phyloP scores from a whole-genome alignment of 2,329 filamentous ascomycete species.

The Alternaria solani region DNA sequence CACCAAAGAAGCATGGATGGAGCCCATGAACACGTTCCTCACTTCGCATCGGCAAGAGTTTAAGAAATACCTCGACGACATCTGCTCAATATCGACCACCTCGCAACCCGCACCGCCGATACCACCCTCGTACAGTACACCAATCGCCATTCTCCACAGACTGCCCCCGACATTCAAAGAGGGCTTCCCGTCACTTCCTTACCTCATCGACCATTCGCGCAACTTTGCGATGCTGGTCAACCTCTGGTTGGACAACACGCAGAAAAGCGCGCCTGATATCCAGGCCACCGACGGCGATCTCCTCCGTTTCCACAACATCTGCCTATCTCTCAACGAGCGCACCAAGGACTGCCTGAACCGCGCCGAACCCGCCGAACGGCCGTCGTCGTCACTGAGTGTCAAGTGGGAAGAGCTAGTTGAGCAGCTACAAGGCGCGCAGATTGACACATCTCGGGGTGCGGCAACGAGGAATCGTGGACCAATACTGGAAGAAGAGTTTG shows the following conservation, averaged over 20 bases:
- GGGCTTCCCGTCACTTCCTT: constrained; percentile 91
- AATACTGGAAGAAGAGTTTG: constrained; percentile 37
- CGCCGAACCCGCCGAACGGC: constrained; percentile 62
- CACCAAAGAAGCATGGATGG: constrained; percentile 98
- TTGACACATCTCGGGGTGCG: constrained; percentile 43
- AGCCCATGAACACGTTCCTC: constrained; percentile 94
- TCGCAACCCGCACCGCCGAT: constrained; percentile 64
- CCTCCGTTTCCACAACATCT: constrained; percentile 59
- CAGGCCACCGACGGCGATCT: constrained; percentile 56
- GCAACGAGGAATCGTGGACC: constrained; percentile 42
- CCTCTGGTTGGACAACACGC: constrained; percentile 72
- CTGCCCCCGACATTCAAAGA: constrained; percentile 82
- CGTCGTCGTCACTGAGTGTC: constrained; percentile 57
- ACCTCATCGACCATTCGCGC: constrained; percentile 87
- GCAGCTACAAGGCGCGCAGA: constrained; percentile 50
- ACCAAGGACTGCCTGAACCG: constrained; percentile 61
- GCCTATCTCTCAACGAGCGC: constrained; percentile 56
- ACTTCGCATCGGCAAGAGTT: constrained; percentile 77
- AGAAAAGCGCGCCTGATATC: constrained; percentile 49
- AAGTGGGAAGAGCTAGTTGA: constrained; percentile 64
- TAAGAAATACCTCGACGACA: constrained; percentile 84
- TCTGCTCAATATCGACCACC: constrained; percentile 83
- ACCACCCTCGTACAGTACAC: constrained; percentile 89
- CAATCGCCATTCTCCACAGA: constrained; percentile 85
- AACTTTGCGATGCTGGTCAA: constrained; percentile 85